Evolutionary conservation across 805 yeast species (phyloP), one percentile per base, ranked within the genome.

Genomic region (Myxozyma vanderwaltii): DNA sequence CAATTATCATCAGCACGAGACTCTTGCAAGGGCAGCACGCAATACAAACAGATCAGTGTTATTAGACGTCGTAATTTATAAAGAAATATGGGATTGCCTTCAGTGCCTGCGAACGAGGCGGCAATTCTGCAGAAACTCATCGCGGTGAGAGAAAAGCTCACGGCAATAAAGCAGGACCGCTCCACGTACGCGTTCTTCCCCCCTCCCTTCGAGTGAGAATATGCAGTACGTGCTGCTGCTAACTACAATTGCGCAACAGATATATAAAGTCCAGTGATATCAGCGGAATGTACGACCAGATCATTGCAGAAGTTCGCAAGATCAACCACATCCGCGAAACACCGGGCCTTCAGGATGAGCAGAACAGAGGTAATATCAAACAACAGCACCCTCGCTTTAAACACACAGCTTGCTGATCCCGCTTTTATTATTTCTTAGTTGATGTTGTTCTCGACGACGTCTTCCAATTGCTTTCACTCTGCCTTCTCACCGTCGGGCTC

Each of bases 401-500:
- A 19, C 45, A 23, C n/a, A n/a, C n/a, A n/a, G n/a, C n/a, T n/a
- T n/a, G n/a, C 23, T 17, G 23, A 41, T 21, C 45, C 27, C 15
- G n/a, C 33, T 35, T 17, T 8, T 17, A 8, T 17, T 8, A n/a
- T 17, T 31, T 7, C 3, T 23, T 33, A 61, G 89, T 88, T 15
- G 97, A 91, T 69, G 77, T 83, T 8, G 79, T 88, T 10, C 78
- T 89, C 44, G 97, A 91, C 72, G 97, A 91, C 68, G 89, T 88
- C 23, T 90, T 92, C 79, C 97, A 92, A 72, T 75, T 94, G 49
- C 75, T 92, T 46, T 87, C 96, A 13, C 78, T 94, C 52, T 87
- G 94, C 65, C 89, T 91, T 73, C 82, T 92, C 69, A 89, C 98
- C 1, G 94, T 95, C 59, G 99, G 99, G 2, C 77, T 90, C 67